Evolutionary conservation across 495 filamentous ascomycete species (phyloP).

Genomic region (Hapsidospora chrysogenum): DNA sequence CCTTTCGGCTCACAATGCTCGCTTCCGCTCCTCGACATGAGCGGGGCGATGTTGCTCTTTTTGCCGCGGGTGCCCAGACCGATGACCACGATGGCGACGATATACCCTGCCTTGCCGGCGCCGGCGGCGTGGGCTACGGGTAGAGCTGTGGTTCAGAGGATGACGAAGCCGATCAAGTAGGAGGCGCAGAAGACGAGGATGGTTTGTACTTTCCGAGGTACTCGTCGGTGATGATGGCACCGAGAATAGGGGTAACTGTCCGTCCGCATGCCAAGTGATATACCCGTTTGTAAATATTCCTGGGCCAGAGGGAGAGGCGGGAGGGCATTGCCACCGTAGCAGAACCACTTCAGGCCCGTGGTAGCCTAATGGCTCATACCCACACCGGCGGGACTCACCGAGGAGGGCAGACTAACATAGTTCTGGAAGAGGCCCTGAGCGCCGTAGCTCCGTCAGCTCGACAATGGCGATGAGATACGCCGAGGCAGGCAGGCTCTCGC

Average conservation of each 20-base stretch:
- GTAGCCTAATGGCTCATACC: background rate
- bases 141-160: constrained; percentile 44
- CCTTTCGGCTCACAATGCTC: constrained; percentile 7
- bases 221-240: constrained; percentile 55
- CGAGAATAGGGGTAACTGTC: constrained; percentile 19
- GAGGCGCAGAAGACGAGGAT: constrained; percentile 40
- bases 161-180: constrained; percentile 48
- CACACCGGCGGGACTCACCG: background rate
- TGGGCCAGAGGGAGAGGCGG: constrained; percentile 39
- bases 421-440: constrained; percentile 1
- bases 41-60: constrained; percentile 45
- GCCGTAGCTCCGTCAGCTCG: constrained; percentile 66
- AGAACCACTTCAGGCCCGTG: constrained; percentile 1
- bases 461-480: constrained; percentile 57
- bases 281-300: too few relatives aligned
- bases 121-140: constrained; percentile 41
- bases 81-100: constrained; percentile 46
- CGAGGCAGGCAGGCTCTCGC: constrained; percentile 45
- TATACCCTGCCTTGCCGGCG: constrained; percentile 38
- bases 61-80: constrained; percentile 48
- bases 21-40: constrained; percentile 50
- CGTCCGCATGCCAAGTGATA: too few relatives aligned
- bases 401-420: background rate
- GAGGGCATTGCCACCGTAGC: constrained; percentile 31
- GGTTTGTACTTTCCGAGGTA: constrained; percentile 57